Base-by-base conservation (phyloP, 2,329 filamentous ascomycete species). In the Cladorrhinum sp. region DNA sequence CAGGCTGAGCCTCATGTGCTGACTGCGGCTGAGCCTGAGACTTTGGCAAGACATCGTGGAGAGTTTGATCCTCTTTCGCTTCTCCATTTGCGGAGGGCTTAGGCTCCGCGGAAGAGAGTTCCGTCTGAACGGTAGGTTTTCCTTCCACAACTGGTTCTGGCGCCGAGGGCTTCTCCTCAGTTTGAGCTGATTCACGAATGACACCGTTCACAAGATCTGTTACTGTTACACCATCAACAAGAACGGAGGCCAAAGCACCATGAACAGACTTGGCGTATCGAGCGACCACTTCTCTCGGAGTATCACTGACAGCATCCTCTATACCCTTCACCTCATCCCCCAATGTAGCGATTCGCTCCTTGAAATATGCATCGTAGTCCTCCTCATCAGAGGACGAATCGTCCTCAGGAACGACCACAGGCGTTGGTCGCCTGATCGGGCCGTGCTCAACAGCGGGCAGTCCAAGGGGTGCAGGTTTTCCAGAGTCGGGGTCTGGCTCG, bases 361-460 rank as follows among this genome's bases (percentile, higher is more conserved):
- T 77, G 57, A 86, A 84, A 61, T 82, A 82, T 55, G 83, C 81
- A 18, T 79, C 82, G 74, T 85, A 81, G 50, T 83, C 80, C 52
- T 85, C 83, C 59, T 86, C 83, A 49, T 85, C 81, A 55, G 68
- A 82, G 0, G 81, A 84, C 50, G 81, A 80, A 57, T 76, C 74
- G 51, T 78, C 77, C 10, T 13, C 36, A n/a, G 36, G 36, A 13
- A 41, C 16, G 36, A 41, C 36, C 10, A 41, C 36, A 13, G 36
- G 36, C 10, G 36, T 41, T 16, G 36, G 36, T n/a, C 36, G 36
- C 36, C 6, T 16, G 36, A 7, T 41, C 10, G 12, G 36, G 12
- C 12, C 36, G 16, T 41, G 36, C 12, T 41, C 36, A 5, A 16
- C 12, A 41, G 36, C 12, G 7, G 36, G 36, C 36, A 6, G 16